These are phyloP conservation scores for Globisporangium abappressorium DNA, from an alignment of 352 stramenopile genomes.

Conservation along the genomic window DNA sequence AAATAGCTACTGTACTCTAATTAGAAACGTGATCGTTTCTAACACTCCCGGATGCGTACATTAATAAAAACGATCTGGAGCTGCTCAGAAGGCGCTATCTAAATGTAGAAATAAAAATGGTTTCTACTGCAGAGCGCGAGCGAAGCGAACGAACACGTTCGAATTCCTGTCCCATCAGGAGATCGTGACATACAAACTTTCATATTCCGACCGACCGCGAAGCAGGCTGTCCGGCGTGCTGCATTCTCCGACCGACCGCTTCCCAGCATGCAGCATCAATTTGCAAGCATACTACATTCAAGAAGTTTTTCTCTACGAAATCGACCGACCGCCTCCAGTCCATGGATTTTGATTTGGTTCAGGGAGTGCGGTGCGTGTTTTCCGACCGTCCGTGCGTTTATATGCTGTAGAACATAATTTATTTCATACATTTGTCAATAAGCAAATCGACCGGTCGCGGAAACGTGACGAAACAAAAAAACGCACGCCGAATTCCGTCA, in stretches of 20 bases:
- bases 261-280: neutral
- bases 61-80: neutral
- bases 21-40: neutral
- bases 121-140: constrained; percentile 1
- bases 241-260: neutral
- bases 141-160: constrained; percentile 7
- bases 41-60: neutral
- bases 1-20: neutral
- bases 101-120: neutral
- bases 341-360: neutral
- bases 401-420: neutral
- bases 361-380: neutral
- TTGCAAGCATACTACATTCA: neutral
- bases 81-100: neutral
- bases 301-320: neutral
- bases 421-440: neutral
- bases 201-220: constrained; percentile 14
- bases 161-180: constrained; percentile 6
- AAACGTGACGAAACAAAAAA: constrained; percentile 9
- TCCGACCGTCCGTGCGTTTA: neutral
- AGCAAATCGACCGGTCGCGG: neutral
- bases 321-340: neutral
- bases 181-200: constrained; percentile 4
- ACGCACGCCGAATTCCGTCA: constrained; percentile 9
- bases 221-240: neutral